These are phyloP conservation scores for Wickerhamomyces sp. DNA, from an alignment of 1,139 yeast species.

Conservation along the genomic window DNA sequence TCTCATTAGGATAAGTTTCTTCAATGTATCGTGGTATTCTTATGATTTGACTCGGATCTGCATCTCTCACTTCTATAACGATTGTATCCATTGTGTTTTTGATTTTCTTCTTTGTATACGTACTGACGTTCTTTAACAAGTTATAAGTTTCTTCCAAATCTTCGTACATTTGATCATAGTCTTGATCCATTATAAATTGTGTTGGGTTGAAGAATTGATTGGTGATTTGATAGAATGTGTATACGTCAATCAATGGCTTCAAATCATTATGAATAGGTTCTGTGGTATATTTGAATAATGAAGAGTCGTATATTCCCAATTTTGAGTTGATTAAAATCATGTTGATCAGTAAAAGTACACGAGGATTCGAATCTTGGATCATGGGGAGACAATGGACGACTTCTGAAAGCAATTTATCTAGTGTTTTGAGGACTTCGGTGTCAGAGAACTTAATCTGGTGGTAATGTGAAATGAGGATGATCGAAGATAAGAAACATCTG, in stretches of 20 bases:
- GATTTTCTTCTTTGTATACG: not conserved
- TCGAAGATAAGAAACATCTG: too few species aligned
- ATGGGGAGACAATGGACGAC: too few species aligned
- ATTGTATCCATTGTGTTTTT: conserved; percentile 5
- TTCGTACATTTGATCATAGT: conserved; percentile 13
- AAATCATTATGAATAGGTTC: conserved; percentile 1
- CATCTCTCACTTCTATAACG: conserved; percentile 12
- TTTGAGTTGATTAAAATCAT: conserved; percentile 11
- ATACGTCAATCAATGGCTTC: conserved; percentile 5
- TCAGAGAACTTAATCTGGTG: too few species aligned
- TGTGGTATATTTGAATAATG: conserved; percentile 3
- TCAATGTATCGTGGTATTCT: conserved; percentile 15
- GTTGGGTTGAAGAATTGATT: conserved; percentile 10
- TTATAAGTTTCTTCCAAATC: conserved; percentile 18
- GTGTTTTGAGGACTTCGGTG: too few species aligned
- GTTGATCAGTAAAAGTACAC: conserved; percentile 4
- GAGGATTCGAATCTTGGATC: too few species aligned
- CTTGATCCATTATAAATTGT: conserved; percentile 9
- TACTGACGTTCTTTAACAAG: conserved; percentile 7
- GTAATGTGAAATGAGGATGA: too few species aligned
- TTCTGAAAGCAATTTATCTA: too few species aligned
- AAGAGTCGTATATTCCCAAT: conserved; percentile 10
- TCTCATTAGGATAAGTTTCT: conserved; percentile 14
- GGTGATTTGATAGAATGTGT: conserved; percentile 8
- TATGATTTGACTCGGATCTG: conserved; percentile 20